Evolutionary conservation across 495 filamentous ascomycete genomes (phyloP), one percentile per base, ranked within the genome.

Genomic region (Alectoria sarmentosa): DNA sequence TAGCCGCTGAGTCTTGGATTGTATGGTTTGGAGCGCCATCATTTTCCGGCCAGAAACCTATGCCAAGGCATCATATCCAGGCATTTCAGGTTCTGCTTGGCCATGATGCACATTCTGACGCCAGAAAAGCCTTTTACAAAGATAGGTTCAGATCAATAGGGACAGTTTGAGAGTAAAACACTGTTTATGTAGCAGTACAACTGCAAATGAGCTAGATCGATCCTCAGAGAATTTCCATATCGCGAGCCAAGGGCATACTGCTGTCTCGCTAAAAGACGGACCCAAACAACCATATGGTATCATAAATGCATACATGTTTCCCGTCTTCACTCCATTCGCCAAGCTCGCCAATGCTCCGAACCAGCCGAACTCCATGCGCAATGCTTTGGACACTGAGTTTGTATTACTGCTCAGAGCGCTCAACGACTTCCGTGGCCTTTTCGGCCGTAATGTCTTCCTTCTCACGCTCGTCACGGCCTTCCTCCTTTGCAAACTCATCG

Each of bases 371-470:
- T 55, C 52, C 52, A 34, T 13, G 30, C 52, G 52, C 49, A 19
- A 54, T 54, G 49, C 52, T 17, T 55, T 2, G 52, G 17, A 19
- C 23, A 7, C 5, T 7, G 9, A 30, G 71, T 52, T 69, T 74
- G 13, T 13, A n/a, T 55, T 17, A 55, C 17, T 55, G 52, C 52
- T 55, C 52, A 1, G 52, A 55, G 30, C 52, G 52, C 52, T 55
- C 52, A 3, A 55, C 66, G 52, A 73, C 67, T 63, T 77, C 73
- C 28, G 69, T 69, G 17, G 64, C 62, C 49, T 71, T 73, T 65
- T 77, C 76, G 13, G 62, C 74, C 11, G 60, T 61, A 15, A 70
- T 68, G 30, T 75, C 70, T 62, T 72, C 71, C 28, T 65, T 60
- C 34, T 66, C 64, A 17, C 71, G 64, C 68, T 75, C 72, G 8